A percentile compares a stretch with the other conserved stretches of the same genome.
Evolutionary conservation across 805 yeast genomes (phyloP).

Genomic region (Barnettozyma botsteinii): DNA sequence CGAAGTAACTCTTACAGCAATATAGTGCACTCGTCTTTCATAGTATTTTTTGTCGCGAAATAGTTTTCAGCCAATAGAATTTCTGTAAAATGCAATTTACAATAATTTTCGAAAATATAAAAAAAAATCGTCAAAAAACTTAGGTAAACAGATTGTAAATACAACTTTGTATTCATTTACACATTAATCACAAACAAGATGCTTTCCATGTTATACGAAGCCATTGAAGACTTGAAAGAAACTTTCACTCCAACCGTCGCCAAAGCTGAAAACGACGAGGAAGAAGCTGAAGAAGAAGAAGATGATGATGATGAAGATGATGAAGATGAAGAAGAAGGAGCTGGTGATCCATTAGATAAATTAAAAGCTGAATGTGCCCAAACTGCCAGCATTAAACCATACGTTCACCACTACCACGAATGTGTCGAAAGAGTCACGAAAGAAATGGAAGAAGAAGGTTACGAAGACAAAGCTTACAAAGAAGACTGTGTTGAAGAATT

Average conservation of each 20-base stretch:
- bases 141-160: neutral
- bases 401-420: constrained; percentile 86
- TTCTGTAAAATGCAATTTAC: constrained; percentile 14
- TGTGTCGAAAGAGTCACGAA: constrained; percentile 93
- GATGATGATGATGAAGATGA: constrained; percentile 45
- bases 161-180: neutral
- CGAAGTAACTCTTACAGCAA: too few species aligned
- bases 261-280: constrained; percentile 57
- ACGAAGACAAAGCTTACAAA: constrained; percentile 73
- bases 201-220: constrained; percentile 34
- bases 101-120: constrained; percentile 7
- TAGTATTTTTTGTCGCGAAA: too few species aligned
- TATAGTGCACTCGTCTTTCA: too few species aligned
- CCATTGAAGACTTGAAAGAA: constrained; percentile 65
- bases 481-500: constrained; percentile 98
- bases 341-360: constrained; percentile 58
- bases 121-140: constrained; percentile 4
- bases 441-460: constrained; percentile 78
- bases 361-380: constrained; percentile 65
- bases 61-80: constrained; percentile 17
- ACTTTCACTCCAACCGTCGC: constrained; percentile 74
- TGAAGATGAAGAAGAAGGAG: constrained; percentile 67
- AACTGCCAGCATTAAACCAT: constrained; percentile 60
- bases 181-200: constrained; percentile 19
- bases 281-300: constrained; percentile 26